phyloP scores from a whole-genome alignment of 768 basidiomycete species.

The Mycena latifolia region DNA sequence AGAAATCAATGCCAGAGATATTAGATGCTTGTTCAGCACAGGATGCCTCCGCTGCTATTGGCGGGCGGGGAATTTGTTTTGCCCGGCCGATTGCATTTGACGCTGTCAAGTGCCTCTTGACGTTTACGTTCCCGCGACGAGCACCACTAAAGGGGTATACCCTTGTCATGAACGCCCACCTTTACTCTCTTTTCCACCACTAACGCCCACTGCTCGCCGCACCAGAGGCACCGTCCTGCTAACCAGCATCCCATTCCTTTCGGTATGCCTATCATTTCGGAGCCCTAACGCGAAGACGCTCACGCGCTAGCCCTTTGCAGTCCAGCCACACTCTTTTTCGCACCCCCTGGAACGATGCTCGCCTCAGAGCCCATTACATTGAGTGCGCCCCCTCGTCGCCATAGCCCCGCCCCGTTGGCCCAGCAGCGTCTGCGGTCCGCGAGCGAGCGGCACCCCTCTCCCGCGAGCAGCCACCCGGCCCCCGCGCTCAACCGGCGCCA shows the following conservation, averaged over 20 bases:
- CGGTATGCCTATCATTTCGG: constrained; percentile 2
- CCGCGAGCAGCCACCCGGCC: neutral
- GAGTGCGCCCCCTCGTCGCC: neutral
- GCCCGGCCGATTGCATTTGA: too few relatives aligned
- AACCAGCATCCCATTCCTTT: neutral
- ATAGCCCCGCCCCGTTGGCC: neutral
- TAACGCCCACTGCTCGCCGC: neutral
- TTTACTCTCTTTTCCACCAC: neutral
- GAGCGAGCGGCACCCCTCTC: neutral
- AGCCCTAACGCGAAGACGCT: constrained; percentile 3
- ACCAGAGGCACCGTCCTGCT: too few relatives aligned
- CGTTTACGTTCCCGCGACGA: too few relatives aligned
- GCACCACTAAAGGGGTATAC: too few relatives aligned
- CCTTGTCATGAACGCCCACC: neutral
- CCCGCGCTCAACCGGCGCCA: constrained; percentile 30
- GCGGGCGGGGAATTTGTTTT: too few relatives aligned
- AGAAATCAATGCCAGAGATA: too few relatives aligned
- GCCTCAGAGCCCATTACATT: constrained; percentile 6
- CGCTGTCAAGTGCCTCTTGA: too few relatives aligned
- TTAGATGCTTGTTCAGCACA: too few relatives aligned
- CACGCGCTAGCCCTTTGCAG: constrained; percentile 3
- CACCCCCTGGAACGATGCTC: constrained; percentile 11
- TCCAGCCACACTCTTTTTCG: constrained; percentile 20
- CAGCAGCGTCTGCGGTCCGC: neutral
- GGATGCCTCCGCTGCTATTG: too few relatives aligned